Evolutionary conservation across 371 early-diverging fungal species (phyloP), one percentile per base, ranked within the genome.

Genomic region (Capillidium heterosporum): DNA sequence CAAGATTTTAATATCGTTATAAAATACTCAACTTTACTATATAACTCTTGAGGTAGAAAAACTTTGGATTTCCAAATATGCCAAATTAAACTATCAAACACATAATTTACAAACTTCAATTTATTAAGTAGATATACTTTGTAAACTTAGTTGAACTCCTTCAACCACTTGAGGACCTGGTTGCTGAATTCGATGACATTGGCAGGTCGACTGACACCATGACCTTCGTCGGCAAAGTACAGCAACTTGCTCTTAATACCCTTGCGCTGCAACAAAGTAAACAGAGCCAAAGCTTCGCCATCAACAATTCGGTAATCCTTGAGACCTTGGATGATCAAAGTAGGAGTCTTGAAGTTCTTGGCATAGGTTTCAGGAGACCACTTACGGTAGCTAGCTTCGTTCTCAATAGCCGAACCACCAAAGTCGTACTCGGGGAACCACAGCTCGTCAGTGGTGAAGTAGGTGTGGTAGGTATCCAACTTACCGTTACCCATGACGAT

Each of bases 401-500:
- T 10, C 27, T 72, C 71, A 63, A 68, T 81, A 50, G 89, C 84
- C 19, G 68, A 64, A 58, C 89, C 85, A 32, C 74, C 79, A 61
- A 76, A 78, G 71, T 89, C 87, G 48, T 67, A 66, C 61, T 89
- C 89, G 19, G 75, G 71, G 71, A 89, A 89, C 63, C 75, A 87
- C 32, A 86, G 71, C 65, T 87, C 87, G 48, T 89, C 89, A 1
- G 85, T 85, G 23, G 79, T 70, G 60, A 80, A 87, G 63, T 75
- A 87, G 0, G 71, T 63, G 60, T 70, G 65, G 27, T 73, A 52
- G 3, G 81, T 71, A 39, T 75, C 74, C 58, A 89, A 87, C 57
- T 85, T 74, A 56, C 89, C 89, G 63, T 85, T 88, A 62, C 87
- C 88, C 61, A 78, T 85, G 32, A 85, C 84, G 50, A 89, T 65